These are phyloP conservation scores for Westerdykella aurantiaca DNA, from an alignment of 2,329 filamentous ascomycete genomes.

Conservation along the genomic window DNA sequence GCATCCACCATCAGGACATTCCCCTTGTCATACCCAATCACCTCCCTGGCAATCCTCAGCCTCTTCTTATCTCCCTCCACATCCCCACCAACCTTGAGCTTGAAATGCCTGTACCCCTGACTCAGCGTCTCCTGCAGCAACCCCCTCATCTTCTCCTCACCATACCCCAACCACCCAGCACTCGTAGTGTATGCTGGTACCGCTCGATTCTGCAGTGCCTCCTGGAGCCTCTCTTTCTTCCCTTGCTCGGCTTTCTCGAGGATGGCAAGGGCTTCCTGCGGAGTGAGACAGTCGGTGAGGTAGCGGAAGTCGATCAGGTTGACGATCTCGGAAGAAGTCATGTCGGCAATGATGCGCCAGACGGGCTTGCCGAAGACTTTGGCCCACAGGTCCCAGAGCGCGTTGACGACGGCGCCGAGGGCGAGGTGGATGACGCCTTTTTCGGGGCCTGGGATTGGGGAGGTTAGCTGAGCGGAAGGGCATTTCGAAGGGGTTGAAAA, in stretches of 20 bases:
- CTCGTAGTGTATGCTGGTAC: conserved; percentile 89
- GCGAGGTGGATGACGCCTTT: conserved; percentile 93
- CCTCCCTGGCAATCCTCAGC: conserved; percentile 66
- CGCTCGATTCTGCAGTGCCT: conserved; percentile 66
- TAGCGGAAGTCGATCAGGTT: conserved; percentile 89
- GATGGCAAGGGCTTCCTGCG: conserved; percentile 70
- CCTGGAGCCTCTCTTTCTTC: conserved; percentile 65
- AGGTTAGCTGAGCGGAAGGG: too few species aligned
- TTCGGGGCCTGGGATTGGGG: conserved; percentile 54
- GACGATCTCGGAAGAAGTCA: conserved; percentile 83
- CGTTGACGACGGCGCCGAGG: conserved; percentile 82
- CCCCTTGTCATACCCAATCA: conserved; percentile 75
- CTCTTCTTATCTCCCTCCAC: conserved; percentile 66
- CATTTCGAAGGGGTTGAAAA: too few species aligned
- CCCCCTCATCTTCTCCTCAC: conserved; percentile 76
- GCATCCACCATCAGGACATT: conserved; percentile 90
- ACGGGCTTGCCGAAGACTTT: conserved; percentile 81
- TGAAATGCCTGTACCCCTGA: conserved; percentile 79
- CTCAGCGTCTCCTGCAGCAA: conserved; percentile 68
- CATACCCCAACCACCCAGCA: conserved; percentile 88
- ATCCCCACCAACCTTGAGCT: conserved; percentile 77
- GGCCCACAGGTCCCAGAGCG: conserved; percentile 93
- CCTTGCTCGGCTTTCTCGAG: conserved; percentile 59
- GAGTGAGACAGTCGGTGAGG: conserved; percentile 88
- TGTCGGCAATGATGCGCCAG: conserved; percentile 84